Evolutionary conservation across 2,329 filamentous ascomycete species (phyloP), one percentile per base, ranked within the genome.

Genomic region (Lasiodiplodia theobromae): DNA sequence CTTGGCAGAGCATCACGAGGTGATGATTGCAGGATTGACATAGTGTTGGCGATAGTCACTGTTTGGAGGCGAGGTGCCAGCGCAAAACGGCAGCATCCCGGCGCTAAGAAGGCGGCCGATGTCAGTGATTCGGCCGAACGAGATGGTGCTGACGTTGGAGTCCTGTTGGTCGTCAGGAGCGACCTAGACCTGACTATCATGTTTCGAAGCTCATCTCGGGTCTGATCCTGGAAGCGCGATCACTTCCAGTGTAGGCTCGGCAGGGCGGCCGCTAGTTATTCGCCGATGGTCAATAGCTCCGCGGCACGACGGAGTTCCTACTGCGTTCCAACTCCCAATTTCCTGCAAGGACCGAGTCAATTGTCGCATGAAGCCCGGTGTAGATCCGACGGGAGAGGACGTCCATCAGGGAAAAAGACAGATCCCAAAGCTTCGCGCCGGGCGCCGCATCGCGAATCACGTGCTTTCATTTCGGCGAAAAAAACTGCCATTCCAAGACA

Each of bases 401-500:
- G 31, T 34, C 25, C 31, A n/a, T 38, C 25, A 23, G 34, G 28
- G n/a, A 64, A 31, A n/a, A 7, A 64, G 23, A 34, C 44, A 38
- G 60, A 52, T 38, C 51, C 47, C 60, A 52, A 53, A 23, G 44
- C 44, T 31, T 51, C 28, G 34, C 31, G 60, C 47, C 60, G 44
- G 44, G 18, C 40, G 18, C 14, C 11, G 25, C 23, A 28, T 25
- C 8, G 2, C 37, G 2, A 34, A 16, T 64, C 60, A 64, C 60
- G 60, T 64, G 60, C 31, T 6, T 64, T 52, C 44, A 64, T 64
- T 64, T 64, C 60, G 60, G 60, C 44, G 47, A 53, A 64, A 64
- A 64, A 49, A 64, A 10, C n/a, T 37, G 47, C 44, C n/a, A n/a
- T n/a, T 28, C 28, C 60, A 38, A 52, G 25, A 31, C 31, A 47